Percentiles rank a stretch among this genome's conserved stretches.
Evolutionary conservation across 306 rosid genomes (phyloP).

Genomic region (Crataegus laevigata): DNA sequence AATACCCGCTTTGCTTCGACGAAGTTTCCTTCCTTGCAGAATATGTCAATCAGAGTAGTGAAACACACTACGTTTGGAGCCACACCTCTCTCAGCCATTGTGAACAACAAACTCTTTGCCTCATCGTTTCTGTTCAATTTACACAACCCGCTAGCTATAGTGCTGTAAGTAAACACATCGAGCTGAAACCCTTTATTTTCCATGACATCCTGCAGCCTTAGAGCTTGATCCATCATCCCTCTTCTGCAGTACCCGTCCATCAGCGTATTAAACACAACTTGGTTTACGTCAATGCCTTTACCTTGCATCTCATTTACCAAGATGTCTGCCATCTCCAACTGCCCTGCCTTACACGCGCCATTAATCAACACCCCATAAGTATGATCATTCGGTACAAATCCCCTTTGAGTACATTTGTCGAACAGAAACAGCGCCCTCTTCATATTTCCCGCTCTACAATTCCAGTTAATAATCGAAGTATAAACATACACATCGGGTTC

Average conservation of each 20-base stretch:
- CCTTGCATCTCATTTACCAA: constrained; percentile 63
- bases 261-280: constrained; percentile 51
- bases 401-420: constrained; percentile 55
- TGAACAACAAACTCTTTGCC: constrained; percentile 48
- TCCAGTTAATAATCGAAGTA: constrained; percentile 63
- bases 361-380: constrained; percentile 58
- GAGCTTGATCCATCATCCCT: constrained; percentile 66
- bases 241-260: constrained; percentile 69
- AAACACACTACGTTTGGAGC: constrained; percentile 48
- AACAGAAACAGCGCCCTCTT: constrained; percentile 58
- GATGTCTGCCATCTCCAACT: constrained; percentile 60
- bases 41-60: constrained; percentile 58
- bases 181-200: constrained; percentile 52
- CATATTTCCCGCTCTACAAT: constrained; percentile 48
- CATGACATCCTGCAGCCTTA: constrained; percentile 41
- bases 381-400: constrained; percentile 45
- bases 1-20: constrained; percentile 55
- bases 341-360: constrained; percentile 67
- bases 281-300: constrained; percentile 44
- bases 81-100: constrained; percentile 64
- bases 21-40: constrained; percentile 79
- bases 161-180: constrained; percentile 50
- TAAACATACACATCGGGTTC: constrained; percentile 57
- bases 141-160: constrained; percentile 57
- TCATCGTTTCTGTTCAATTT: constrained; percentile 44